A percentile compares a stretch with the other conserved stretches of the same genome.
Conservation (phyloP, 1,284 basidiomycete genomes). For the Fomitopsis palustris region DNA sequence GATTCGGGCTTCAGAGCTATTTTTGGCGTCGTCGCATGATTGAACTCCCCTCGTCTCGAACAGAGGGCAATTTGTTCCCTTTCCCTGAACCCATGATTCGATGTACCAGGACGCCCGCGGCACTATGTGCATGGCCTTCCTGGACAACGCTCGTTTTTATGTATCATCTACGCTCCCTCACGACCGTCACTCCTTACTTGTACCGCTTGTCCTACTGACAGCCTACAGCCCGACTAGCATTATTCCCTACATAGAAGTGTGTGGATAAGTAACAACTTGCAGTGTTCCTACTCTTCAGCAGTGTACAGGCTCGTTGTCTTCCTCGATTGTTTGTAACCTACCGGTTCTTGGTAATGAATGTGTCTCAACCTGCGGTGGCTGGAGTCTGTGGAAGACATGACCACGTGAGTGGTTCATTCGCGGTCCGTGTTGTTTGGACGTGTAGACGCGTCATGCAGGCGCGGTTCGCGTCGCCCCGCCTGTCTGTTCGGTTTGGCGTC, state of each 20-base stretch:
- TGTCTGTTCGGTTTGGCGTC: constrained; percentile 7
- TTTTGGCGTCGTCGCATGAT: no score
- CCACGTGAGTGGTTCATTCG: constrained; percentile 19
- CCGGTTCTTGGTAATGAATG: background rate
- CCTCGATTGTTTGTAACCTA: background rate
- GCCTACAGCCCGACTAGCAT: no score
- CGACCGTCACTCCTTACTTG: background rate
- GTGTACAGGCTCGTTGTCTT: background rate
- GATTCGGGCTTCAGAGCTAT: background rate
- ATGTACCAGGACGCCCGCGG: background rate
- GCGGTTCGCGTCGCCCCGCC: constrained; percentile 10
- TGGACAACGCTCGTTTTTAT: background rate
- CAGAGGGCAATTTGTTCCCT: background rate
- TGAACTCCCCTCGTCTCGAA: background rate
- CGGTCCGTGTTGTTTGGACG: constrained; percentile 23
- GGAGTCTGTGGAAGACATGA: background rate
- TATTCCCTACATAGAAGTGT: no score
- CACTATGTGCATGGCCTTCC: background rate
- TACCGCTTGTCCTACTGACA: background rate
- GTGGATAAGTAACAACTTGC: no score
- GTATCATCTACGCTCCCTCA: background rate
- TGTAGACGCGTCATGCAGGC: constrained; percentile 24
- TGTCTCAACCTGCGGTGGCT: background rate
- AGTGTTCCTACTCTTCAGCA: no score
- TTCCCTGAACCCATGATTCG: background rate